Evolutionary conservation across 371 early-diverging fungal species (phyloP).

Genomic region (Zancudomyces culisetae): DNA sequence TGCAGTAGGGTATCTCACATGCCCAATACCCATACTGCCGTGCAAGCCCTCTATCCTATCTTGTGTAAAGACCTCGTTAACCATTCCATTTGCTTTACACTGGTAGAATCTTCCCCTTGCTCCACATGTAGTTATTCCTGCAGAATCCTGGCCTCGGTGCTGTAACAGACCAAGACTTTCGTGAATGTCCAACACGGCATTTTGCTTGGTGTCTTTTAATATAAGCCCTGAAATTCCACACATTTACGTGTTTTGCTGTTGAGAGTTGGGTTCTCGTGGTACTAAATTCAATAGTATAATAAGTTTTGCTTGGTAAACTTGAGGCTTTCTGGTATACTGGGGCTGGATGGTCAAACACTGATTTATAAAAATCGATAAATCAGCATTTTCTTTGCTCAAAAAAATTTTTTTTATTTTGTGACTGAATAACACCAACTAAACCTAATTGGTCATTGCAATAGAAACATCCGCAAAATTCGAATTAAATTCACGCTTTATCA

Average conservation of each 20-base stretch:
- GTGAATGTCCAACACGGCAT: slow-evolving; percentile 65
- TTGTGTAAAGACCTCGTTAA: slow-evolving; percentile 80
- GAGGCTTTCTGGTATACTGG: no score
- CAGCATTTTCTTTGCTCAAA: no score
- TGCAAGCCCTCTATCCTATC: slow-evolving; percentile 48
- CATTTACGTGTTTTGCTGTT: slow-evolving; percentile 27
- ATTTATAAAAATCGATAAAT: no score
- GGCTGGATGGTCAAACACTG: no score
- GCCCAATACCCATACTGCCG: slow-evolving; percentile 88
- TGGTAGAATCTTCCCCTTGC: slow-evolving; percentile 87
- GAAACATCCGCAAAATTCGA: no score
- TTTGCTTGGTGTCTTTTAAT: slow-evolving; percentile 54
- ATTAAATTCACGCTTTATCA: no score
- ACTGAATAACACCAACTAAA: no score
- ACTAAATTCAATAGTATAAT: no score
- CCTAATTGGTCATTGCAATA: no score
- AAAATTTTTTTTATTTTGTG: no score
- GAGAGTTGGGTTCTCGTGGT: no score
- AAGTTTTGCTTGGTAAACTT: no score
- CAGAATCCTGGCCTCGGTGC: slow-evolving; percentile 98
- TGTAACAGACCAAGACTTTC: slow-evolving; percentile 86
- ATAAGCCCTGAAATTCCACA: slow-evolving; percentile 83
- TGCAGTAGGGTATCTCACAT: slow-evolving; percentile 94
- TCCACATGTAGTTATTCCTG: slow-evolving; percentile 94
- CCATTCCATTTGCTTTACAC: slow-evolving; percentile 96